Evolutionary conservation across 2,329 filamentous ascomycete genomes (phyloP), one percentile per base, ranked within the genome.

Genomic region (Aspergillus uvarum): DNA sequence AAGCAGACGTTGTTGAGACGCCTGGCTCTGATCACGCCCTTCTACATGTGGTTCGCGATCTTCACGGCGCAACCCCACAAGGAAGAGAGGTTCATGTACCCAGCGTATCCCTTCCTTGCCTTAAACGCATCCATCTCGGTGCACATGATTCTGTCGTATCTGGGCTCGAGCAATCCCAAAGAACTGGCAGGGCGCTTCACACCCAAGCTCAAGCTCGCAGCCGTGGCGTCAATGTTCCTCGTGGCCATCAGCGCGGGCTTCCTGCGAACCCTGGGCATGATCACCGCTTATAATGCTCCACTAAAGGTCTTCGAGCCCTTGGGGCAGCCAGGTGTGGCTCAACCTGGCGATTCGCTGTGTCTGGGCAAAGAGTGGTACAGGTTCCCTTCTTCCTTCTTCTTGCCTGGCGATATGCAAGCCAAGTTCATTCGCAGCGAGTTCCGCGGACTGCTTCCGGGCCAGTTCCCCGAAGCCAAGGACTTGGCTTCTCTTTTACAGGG

Each of bases 31-130:
- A 81, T 94, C 56, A 79, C 86, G 0, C 95, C 95, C 0, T 96
- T 98, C 76, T 99, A 98, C 74, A 83, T 97, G 72, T 99, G 95
- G 95, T 83, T 99, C 29, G 85, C 79, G 3, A 95, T 98, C 63
- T 98, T 99, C 78, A 94, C 91, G 0, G 74, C 89, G 8, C 95
- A 99, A 73, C 91, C 95, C 16, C 95, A 99, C 79, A 99, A 99
- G 72, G 95, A 99, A 74, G 95, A 99, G 77, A 85, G 95, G 6
- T 99, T 99, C 80, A 98, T 99, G 93, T 99, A 96, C 70, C 95
- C 95, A 0, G 90, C 87, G 2, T 99, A 99, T 70, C 95, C 95
- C 1, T 92, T 94, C 64, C 82, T 99, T 42, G 89, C 90, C 0
- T 82, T 99, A 38, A 97, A 96, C 70, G 93, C 93, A 2, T 90